phyloP scores from a whole-genome alignment of 768 basidiomycete genomes.

The Galerina marginata region DNA sequence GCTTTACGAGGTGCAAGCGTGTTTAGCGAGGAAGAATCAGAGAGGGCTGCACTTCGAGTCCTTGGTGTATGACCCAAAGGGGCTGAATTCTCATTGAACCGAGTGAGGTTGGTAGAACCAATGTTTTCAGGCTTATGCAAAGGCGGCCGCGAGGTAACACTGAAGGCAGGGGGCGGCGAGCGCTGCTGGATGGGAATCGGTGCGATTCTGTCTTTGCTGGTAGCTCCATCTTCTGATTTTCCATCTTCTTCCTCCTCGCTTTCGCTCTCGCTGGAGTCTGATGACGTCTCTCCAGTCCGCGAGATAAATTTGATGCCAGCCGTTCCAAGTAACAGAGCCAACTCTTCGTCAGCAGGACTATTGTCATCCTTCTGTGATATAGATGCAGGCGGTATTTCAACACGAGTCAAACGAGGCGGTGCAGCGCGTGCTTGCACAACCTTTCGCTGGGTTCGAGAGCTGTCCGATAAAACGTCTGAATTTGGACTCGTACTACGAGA shows the following conservation, averaged over 20 bases:
- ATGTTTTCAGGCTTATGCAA: conserved; percentile 31
- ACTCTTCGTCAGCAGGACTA: conserved; percentile 46
- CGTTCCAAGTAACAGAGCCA: conserved; percentile 47
- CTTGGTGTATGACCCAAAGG: conserved; percentile 22
- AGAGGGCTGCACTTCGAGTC: conserved; percentile 48
- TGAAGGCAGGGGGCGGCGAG: conserved; percentile 60
- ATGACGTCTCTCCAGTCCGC: conserved; percentile 38
- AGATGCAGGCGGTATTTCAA: conserved; percentile 10
- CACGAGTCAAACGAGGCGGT: conserved; percentile 4
- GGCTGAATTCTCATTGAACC: background rate
- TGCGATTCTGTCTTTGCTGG: conserved; percentile 39
- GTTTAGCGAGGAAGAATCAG: conserved; percentile 34
- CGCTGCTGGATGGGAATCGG: conserved; percentile 67
- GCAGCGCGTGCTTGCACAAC: background rate
- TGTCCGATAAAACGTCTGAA: conserved; percentile 16
- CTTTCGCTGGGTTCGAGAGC: background rate
- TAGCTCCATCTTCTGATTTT: conserved; percentile 17
- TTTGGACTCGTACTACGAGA: conserved; percentile 13
- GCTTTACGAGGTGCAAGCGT: conserved; percentile 24
- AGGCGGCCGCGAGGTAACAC: conserved; percentile 64
- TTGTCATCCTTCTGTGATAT: conserved; percentile 19
- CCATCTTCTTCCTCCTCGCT: conserved; percentile 30
- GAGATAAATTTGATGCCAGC: conserved; percentile 45
- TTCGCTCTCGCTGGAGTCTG: conserved; percentile 32
- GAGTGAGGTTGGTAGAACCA: conserved; percentile 4